phyloP scores from a whole-genome alignment of 208 protist genomes.

The Blechomonas ayalai region DNA sequence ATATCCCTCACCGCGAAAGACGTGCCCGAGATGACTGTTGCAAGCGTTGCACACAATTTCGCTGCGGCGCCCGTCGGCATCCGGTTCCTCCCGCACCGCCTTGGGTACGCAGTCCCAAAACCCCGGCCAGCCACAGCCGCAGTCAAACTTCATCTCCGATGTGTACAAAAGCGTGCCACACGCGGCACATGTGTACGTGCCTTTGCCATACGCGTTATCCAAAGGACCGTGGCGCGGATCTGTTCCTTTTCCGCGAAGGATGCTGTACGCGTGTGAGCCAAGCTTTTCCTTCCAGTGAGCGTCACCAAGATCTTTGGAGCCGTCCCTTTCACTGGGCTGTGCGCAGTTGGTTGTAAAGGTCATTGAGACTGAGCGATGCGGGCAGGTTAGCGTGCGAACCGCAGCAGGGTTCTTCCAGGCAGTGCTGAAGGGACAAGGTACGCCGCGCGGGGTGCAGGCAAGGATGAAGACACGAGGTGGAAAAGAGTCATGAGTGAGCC shows the following conservation, averaged over 20 bases:
- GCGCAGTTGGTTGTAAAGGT: conserved; percentile 55
- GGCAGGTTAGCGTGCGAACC: neutral
- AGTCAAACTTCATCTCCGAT: conserved; percentile 82
- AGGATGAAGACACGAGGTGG: no score
- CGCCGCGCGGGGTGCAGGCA: no score
- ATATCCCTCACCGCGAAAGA: conserved; percentile 88
- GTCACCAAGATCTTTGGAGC: conserved; percentile 64
- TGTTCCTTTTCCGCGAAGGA: conserved; percentile 79
- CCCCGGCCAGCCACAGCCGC: conserved; percentile 84
- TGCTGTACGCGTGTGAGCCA: conserved; percentile 37
- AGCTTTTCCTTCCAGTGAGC: conserved; percentile 44
- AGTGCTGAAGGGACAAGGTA: neutral
- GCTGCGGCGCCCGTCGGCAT: conserved; percentile 57
- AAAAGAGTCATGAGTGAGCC: no score
- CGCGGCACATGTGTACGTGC: conserved; percentile 68
- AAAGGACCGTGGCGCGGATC: conserved; percentile 50
- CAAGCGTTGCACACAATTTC: conserved; percentile 92
- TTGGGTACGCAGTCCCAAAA: conserved; percentile 81
- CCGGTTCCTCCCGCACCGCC: conserved; percentile 64
- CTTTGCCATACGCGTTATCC: conserved; percentile 59
- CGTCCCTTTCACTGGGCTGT: conserved; percentile 26
- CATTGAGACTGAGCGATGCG: neutral
- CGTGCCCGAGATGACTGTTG: conserved; percentile 89
- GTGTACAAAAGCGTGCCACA: conserved; percentile 82
- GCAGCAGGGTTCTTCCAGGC: neutral